Evolutionary conservation across 2,329 filamentous ascomycete genomes (phyloP).

Genomic region (Metarhizium guizhouense): DNA sequence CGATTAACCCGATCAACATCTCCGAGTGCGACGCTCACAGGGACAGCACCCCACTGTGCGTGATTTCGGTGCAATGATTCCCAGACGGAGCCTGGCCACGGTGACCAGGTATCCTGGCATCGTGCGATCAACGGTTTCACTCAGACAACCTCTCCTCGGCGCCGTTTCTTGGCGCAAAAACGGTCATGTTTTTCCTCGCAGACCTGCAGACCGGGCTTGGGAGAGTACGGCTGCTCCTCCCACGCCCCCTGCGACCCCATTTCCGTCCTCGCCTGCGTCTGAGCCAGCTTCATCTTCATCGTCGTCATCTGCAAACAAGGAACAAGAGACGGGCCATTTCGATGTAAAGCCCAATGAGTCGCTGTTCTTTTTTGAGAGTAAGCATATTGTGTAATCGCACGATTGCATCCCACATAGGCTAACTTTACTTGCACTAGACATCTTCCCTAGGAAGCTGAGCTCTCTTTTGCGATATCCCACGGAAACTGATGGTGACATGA

Average conservation of each 20-base stretch:
- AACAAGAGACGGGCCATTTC: constrained; percentile 73
- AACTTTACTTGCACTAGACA: constrained; percentile 41
- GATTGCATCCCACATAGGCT: neutral
- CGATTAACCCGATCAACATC: neutral
- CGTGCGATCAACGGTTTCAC: neutral
- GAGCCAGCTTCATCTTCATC: constrained; percentile 14
- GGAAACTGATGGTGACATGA: constrained; percentile 39
- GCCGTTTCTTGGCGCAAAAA: neutral
- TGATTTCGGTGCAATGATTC: constrained; percentile 15
- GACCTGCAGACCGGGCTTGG: constrained; percentile 8
- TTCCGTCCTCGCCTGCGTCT: neutral
- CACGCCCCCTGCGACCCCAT: neutral
- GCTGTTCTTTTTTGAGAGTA: constrained; percentile 85
- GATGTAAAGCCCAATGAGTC: constrained; percentile 66
- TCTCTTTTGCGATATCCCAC: constrained; percentile 36
- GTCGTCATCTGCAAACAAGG: constrained; percentile 28
- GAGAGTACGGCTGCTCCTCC: constrained; percentile 12
- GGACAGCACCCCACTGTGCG: too few relatives aligned
- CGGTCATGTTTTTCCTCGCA: neutral
- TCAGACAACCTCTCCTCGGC: constrained; percentile 5
- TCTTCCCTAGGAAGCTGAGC: constrained; percentile 71
- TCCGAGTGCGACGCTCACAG: neutral
- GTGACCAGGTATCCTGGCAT: constrained; percentile 11
- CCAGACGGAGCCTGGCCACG: constrained; percentile 15
- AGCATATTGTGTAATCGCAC: constrained; percentile 16